Evolutionary conservation across 2,329 filamentous ascomycete species (phyloP).

Genomic region (Aureobasidium sp.): DNA sequence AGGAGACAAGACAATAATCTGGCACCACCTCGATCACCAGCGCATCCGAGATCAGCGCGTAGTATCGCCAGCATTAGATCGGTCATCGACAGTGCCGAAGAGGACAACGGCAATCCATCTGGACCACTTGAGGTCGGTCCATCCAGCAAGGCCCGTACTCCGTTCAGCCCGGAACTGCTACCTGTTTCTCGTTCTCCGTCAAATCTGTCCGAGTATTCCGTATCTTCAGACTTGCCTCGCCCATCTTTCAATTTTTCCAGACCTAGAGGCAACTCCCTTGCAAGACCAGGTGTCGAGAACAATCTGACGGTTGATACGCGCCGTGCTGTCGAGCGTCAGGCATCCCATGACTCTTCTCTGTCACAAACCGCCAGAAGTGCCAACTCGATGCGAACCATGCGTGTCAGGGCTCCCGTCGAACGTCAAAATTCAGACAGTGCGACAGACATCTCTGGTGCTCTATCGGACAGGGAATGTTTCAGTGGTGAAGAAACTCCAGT

Average conservation of each 20-base stretch:
- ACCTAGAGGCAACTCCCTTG: slow-evolving; percentile 65
- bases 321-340: not conserved
- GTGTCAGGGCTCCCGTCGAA: slow-evolving; percentile 21
- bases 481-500: slow-evolving; percentile 18
- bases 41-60: slow-evolving; percentile 36
- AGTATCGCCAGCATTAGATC: slow-evolving; percentile 41
- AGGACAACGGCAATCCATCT: slow-evolving; percentile 60
- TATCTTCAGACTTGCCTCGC: slow-evolving; percentile 52
- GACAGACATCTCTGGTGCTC: slow-evolving; percentile 2
- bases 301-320: slow-evolving; percentile 17
- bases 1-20: slow-evolving; percentile 27
- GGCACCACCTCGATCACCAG: slow-evolving; percentile 30
- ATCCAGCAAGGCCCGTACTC: slow-evolving; percentile 57
- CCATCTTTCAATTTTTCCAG: slow-evolving; percentile 92
- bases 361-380: not conserved
- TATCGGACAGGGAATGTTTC: slow-evolving; percentile 11
- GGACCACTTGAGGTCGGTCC: slow-evolving; percentile 56
- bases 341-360: slow-evolving; percentile 1
- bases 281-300: slow-evolving; percentile 18
- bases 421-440: slow-evolving; percentile 36
- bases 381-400: not conserved
- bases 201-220: slow-evolving; percentile 72
- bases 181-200: slow-evolving; percentile 74
- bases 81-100: slow-evolving; percentile 51
- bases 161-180: slow-evolving; percentile 56